phyloP scores from a whole-genome alignment of 306 rosid genomes.

The Nissolia schottii region DNA sequence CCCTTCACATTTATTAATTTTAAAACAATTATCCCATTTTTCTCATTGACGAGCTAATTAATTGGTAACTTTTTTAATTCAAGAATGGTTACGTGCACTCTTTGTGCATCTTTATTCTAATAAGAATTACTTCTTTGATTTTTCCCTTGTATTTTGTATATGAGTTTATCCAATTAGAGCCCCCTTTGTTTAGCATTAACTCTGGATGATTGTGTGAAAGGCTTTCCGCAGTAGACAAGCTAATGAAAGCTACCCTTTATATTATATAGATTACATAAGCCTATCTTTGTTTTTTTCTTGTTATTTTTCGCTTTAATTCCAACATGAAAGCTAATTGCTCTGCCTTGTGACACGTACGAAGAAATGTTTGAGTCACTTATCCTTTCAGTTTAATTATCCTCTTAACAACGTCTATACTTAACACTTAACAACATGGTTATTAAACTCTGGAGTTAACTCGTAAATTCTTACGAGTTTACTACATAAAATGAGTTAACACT shows the following conservation, averaged over 20 bases:
- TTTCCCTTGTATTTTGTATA: not conserved
- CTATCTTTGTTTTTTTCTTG: not conserved
- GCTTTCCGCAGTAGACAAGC: conserved; percentile 19
- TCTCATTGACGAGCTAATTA: not conserved
- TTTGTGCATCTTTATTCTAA: conserved; percentile 1
- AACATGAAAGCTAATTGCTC: conserved; percentile 10
- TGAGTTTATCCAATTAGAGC: not conserved
- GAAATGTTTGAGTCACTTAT: too few species aligned
- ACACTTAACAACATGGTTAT: too few species aligned
- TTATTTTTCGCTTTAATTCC: not conserved
- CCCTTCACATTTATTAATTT: not conserved
- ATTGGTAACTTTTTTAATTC: not conserved
- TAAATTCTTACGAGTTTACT: too few species aligned
- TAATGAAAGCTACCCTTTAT: conserved; percentile 18
- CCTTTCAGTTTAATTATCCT: too few species aligned
- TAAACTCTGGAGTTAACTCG: too few species aligned
- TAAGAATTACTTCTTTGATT: not conserved
- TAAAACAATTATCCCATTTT: not conserved
- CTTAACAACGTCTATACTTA: too few species aligned
- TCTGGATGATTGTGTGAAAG: conserved; percentile 14
- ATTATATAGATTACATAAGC: not conserved
- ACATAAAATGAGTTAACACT: too few species aligned
- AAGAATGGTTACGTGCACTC: conserved; percentile 5
- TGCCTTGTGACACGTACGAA: not conserved
- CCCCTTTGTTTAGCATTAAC: not conserved